phyloP scores from a whole-genome alignment of 2,329 filamentous ascomycete genomes.

The Coniosporium tulheliwenetii region DNA sequence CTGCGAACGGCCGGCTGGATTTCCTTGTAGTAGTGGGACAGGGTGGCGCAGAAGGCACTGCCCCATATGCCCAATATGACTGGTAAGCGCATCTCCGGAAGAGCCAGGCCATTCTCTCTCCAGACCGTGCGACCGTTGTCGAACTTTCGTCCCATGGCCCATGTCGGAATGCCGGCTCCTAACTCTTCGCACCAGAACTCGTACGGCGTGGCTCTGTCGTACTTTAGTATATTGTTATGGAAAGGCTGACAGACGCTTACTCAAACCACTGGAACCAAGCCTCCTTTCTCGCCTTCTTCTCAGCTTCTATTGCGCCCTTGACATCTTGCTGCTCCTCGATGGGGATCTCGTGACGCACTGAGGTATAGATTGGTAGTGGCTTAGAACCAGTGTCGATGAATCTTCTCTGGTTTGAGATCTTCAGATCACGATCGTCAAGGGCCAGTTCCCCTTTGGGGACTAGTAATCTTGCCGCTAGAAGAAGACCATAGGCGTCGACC shows the following conservation, averaged over 20 bases:
- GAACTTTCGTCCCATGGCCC: conserved; percentile 79
- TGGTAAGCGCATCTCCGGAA: conserved; percentile 74
- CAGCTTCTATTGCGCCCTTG: conserved; percentile 16
- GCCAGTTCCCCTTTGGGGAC: conserved; percentile 74
- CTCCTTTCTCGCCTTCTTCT: conserved; percentile 39
- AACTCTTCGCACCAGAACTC: conserved; percentile 94
- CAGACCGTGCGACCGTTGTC: conserved; percentile 51
- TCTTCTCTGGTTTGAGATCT: conserved; percentile 71
- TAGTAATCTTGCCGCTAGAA: conserved; percentile 70
- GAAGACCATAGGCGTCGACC: conserved; percentile 81
- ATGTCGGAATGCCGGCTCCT: conserved; percentile 80
- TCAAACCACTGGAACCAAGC: conserved; percentile 99
- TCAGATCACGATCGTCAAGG: conserved; percentile 65
- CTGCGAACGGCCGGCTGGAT: conserved; percentile 67
- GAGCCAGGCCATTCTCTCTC: conserved; percentile 47
- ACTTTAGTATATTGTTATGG: too few relatives aligned
- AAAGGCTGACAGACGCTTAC: conserved; percentile 13
- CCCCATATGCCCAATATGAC: conserved; percentile 90
- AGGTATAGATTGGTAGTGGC: conserved; percentile 88
- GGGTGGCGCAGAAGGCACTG: conserved; percentile 85
- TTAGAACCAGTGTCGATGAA: conserved; percentile 64
- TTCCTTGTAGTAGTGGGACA: conserved; percentile 93
- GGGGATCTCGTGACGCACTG: conserved; percentile 89
- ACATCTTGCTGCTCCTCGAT: conserved; percentile 30
- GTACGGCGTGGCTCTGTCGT: conserved; percentile 52